Conservation (phyloP, 2,329 filamentous ascomycete species). For the Cucurbitaria berberidis region DNA sequence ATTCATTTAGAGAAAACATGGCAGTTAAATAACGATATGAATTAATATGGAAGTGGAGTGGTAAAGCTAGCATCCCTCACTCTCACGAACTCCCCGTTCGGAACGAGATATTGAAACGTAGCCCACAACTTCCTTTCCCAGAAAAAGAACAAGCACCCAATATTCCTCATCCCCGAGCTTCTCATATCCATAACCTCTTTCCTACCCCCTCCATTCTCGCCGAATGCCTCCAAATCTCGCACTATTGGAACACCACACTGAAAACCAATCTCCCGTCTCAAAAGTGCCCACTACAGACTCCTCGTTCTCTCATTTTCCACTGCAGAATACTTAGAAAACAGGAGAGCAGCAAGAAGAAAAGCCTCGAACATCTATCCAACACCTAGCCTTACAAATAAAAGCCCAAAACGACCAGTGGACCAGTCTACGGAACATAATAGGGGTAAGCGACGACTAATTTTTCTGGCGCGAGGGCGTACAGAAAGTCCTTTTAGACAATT, state of each 20-base stretch:
- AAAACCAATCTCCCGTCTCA: slow-evolving; percentile 14
- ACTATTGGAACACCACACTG: slow-evolving; percentile 8
- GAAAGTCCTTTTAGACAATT: slow-evolving; percentile 3
- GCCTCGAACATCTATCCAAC: no score
- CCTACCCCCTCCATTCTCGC: slow-evolving; percentile 6
- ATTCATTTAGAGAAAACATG: no score
- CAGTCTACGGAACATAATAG: background rate
- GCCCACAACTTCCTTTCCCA: no score
- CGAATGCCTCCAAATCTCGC: slow-evolving; percentile 7
- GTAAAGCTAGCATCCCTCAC: no score
- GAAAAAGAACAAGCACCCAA: no score
- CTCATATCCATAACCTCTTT: slow-evolving; percentile 15
- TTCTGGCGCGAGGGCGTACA: slow-evolving; percentile 15
- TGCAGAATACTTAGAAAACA: no score
- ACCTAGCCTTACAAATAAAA: background rate
- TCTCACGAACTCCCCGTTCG: no score
- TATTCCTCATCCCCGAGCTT: slow-evolving; percentile 22
- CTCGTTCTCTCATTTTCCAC: no score
- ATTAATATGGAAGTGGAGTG: no score
- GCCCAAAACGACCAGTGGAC: background rate
- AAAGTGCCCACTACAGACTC: slow-evolving; percentile 7
- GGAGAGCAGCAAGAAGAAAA: no score
- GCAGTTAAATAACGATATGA: no score
- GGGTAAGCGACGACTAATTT: slow-evolving; percentile 12
- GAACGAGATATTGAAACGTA: no score